Evolutionary conservation across 805 yeast genomes (phyloP).

Genomic region (Sporopachydermia lactativora): DNA sequence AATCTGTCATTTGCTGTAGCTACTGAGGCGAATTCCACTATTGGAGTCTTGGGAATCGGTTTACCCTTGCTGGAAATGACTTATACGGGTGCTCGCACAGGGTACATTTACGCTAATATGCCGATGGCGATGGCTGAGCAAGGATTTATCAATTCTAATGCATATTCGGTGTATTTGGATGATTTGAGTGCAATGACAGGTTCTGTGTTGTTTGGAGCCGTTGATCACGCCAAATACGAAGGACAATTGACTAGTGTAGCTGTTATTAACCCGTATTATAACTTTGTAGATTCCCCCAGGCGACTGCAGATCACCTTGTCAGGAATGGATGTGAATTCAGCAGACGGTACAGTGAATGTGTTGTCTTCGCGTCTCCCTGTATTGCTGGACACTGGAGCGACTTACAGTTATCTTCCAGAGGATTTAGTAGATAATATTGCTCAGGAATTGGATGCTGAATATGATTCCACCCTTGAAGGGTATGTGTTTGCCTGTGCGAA

Average conservation of each 20-base stretch:
- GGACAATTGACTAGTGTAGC: constrained; percentile 26
- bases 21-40: constrained; percentile 41
- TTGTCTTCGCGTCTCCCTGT: constrained; percentile 18
- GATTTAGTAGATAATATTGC: constrained; percentile 18
- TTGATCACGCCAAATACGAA: constrained; percentile 33
- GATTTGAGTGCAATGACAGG: constrained; percentile 13
- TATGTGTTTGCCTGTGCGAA: constrained; percentile 27
- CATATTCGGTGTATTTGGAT: constrained; percentile 2
- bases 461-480: constrained; percentile 22
- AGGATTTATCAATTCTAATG: constrained; percentile 2
- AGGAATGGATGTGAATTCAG: constrained; percentile 4
- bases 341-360: background rate
- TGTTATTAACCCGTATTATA: constrained; percentile 5
- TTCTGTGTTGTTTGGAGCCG: constrained; percentile 38
- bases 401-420: constrained; percentile 34
- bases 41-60: constrained; percentile 63
- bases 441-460: constrained; percentile 24
- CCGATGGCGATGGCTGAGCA: constrained; percentile 1
- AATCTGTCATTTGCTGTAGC: constrained; percentile 64
- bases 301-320: constrained; percentile 7
- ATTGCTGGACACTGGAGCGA: constrained; percentile 42
- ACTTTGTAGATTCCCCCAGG: background rate
- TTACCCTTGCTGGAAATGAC: constrained; percentile 43
- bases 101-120: constrained; percentile 2
- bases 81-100: background rate